A percentile compares a stretch with the other conserved stretches of the same genome.
These are phyloP conservation scores for Hygrocybe punicea DNA, from an alignment of 768 basidiomycete genomes.

Conservation along the genomic window DNA sequence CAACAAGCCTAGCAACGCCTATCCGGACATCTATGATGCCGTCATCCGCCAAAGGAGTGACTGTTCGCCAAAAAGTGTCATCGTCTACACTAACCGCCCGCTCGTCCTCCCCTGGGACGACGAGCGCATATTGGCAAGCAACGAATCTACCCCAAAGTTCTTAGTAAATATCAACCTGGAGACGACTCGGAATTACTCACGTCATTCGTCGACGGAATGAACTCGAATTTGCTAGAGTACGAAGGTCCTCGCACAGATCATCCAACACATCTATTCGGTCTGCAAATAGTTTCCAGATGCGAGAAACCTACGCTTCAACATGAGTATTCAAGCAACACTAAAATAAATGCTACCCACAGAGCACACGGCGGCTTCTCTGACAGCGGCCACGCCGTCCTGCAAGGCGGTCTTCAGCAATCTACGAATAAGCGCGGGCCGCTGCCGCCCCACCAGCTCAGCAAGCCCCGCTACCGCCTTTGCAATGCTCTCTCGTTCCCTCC, in stretches of 20 bases:
- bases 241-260: conserved; percentile 41
- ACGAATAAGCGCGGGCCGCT: conserved; percentile 46
- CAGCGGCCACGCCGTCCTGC: conserved; percentile 77
- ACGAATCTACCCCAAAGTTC: conserved; percentile 54
- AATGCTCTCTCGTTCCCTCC: conserved; percentile 78
- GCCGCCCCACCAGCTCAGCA: conserved; percentile 37
- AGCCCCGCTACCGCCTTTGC: conserved; percentile 55
- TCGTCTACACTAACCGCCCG: conserved; percentile 39
- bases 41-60: conserved; percentile 60
- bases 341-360: conserved; percentile 47
- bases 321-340: conserved; percentile 7
- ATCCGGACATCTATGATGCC: conserved; percentile 81
- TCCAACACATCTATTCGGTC: conserved; percentile 34
- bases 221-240: conserved; percentile 44
- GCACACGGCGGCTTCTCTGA: conserved; percentile 70
- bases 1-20: conserved; percentile 72
- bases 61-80: conserved; percentile 51
- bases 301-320: conserved; percentile 43
- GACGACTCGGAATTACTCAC: conserved; percentile 47
- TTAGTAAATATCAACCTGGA: conserved; percentile 9
- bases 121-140: conserved; percentile 65
- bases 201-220: conserved; percentile 66
- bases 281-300: conserved; percentile 42
- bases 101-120: conserved; percentile 35
- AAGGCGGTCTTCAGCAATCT: conserved; percentile 59